Percentiles rank a stretch among this genome's conserved stretches.
phyloP scores from a whole-genome alignment of 2,329 filamentous ascomycete genomes.

The Bipolaris cookei region DNA sequence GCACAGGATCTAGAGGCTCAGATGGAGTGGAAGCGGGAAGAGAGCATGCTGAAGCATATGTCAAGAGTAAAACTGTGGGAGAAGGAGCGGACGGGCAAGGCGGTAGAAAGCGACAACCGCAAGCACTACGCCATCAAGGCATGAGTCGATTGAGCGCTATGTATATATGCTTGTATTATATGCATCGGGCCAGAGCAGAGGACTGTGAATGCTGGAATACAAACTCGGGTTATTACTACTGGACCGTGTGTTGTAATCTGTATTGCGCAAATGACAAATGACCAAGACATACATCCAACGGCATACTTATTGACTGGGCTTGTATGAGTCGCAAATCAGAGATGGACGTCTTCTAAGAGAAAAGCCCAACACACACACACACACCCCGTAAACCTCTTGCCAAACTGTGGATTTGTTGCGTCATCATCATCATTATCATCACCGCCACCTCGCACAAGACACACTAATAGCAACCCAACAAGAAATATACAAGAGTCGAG shows the following conservation, averaged over 20 bases:
- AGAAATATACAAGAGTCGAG: not conserved
- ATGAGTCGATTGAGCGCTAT: constrained; percentile 11
- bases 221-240: not conserved
- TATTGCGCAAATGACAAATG: not conserved
- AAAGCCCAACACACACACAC: too few relatives aligned
- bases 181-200: constrained; percentile 10
- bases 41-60: constrained; percentile 45
- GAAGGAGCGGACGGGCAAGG: constrained; percentile 30
- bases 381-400: too few relatives aligned
- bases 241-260: not conserved
- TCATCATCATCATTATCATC: too few relatives aligned
- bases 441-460: not conserved
- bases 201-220: constrained; percentile 2
- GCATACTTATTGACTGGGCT: too few relatives aligned
- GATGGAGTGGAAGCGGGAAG: constrained; percentile 15
- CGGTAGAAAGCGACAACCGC: constrained; percentile 26
- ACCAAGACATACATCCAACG: not conserved
- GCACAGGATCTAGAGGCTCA: constrained; percentile 9
- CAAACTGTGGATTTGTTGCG: too few relatives aligned
- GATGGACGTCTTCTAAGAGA: not conserved
- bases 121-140: constrained; percentile 30
- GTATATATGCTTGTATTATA: constrained; percentile 31
- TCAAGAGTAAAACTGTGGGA: constrained; percentile 49
- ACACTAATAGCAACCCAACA: not conserved
- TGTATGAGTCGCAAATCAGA: too few relatives aligned